Evolutionary conservation across 352 stramenopile species (phyloP).

Genomic region (Pythium folliculosum): DNA sequence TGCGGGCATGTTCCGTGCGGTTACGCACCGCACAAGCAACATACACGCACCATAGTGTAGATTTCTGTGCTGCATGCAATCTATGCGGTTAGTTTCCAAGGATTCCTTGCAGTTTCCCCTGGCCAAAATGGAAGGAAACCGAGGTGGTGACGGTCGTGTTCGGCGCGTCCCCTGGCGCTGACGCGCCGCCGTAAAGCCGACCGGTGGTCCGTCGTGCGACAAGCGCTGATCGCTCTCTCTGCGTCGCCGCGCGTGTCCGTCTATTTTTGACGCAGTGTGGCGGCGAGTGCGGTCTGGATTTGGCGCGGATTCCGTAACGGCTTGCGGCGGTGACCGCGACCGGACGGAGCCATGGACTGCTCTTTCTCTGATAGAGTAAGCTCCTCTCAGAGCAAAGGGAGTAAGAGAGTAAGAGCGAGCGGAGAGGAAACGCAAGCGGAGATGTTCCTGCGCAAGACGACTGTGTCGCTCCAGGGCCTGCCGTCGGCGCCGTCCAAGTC

Average conservation of each 20-base stretch:
- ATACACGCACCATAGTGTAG: neutral
- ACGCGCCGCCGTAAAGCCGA: too few species aligned
- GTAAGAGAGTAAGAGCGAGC: neutral
- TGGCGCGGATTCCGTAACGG: neutral
- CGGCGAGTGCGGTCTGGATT: too few species aligned
- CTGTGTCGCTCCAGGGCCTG: conserved; percentile 13
- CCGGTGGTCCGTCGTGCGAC: too few species aligned
- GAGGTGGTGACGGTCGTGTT: too few species aligned
- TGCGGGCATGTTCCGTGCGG: neutral
- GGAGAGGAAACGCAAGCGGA: neutral
- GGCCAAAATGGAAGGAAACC: too few species aligned
- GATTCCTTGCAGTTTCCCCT: too few species aligned
- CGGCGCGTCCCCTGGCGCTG: too few species aligned
- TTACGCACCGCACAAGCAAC: neutral
- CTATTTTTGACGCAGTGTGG: neutral
- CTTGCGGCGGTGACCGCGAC: neutral
- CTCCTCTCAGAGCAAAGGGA: neutral
- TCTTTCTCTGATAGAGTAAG: neutral
- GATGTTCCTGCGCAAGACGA: conserved; percentile 31
- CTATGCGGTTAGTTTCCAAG: too few species aligned
- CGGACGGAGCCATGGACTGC: neutral
- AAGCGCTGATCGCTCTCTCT: too few species aligned
- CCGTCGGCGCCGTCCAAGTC: conserved; percentile 26
- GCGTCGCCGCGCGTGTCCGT: neutral
- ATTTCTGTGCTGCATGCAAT: neutral